Base-by-base conservation (phyloP, 768 basidiomycete genomes). In the Boletus reticuloceps region DNA sequence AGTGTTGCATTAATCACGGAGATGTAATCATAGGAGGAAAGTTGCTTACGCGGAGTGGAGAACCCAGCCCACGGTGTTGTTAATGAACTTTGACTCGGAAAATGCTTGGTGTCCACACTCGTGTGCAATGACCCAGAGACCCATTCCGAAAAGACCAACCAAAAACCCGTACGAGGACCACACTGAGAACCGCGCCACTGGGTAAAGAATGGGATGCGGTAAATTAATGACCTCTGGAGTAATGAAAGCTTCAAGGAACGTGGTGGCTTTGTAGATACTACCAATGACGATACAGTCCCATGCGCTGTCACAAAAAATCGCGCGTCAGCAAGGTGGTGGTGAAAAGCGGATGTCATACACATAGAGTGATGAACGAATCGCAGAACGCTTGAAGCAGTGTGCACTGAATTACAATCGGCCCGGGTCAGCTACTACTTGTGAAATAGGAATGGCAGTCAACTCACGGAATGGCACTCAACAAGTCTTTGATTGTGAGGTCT, bases 31-130 rank as follows among this genome's bases (percentile, higher is more conserved):
- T 25, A 22, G 37, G 13, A 29, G 42, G 48, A 58, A 50, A 54
- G 55, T 44, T 34, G 69, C 88, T 58, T 68, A 92, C 91, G 81
- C 82, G 41, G 94, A 96, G 74, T 98, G 96, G 32, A 98, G 79
- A 55, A 96, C 67, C 88, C 90, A 96, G 12, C 96, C 96, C 53
- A 94, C 90, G 43, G 83, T 73, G 79, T 98, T 91, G 79, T 98
- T 98, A 73, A 97, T 80, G 36, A 78, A 69, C 77, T 95, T 96
- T 50, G 87, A 94, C 61, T 94, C 86, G 2, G 94, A 98, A 79
- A 93, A 99, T 0, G 91, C 90, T 71, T 96, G 94, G 72, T 99
- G 96, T 31, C 96, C 96, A 63, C 92, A 94, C 74, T 98, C 94
- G 68, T 96, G 94, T 44, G 87, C 94, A 55, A 96, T 77, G 61